Base-by-base conservation (phyloP, 31 red algal genomes). In the Porphyra umbilicalis region DNA sequence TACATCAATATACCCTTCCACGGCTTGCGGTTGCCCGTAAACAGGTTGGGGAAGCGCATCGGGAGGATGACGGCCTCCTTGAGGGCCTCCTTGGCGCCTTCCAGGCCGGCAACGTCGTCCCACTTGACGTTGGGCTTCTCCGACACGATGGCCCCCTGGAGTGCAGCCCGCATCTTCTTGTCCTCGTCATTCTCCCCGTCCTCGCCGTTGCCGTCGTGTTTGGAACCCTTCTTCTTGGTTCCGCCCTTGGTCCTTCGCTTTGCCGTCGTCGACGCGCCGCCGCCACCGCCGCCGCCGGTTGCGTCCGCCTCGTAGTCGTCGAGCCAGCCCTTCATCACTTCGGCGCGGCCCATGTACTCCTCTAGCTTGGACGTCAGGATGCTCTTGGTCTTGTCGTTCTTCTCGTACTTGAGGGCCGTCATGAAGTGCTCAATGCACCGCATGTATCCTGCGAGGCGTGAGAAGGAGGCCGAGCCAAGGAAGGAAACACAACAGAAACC, bases 61-160 rank as follows among this genome's bases (percentile, higher is more conserved):
- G 94, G 94, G 32, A 96, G 75, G 76, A 96, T 92, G 25, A 96
- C 94, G 37, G 94, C 90, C 76, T 96, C 94, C 40, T 93, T 93
- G 15, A 96, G 80, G 8, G 94, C 90, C 74, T 92, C 90, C 79
- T 96, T 96, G 15, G 94, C 94, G 34, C 94, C 91, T 79, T 93
- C 90, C 33, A 96, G 75, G 30, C 94, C 94, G 25, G 94, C 94
- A 4, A 96, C 91, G 79, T 99, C 97, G 77, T 88, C 86, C 97
- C 97, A 99, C 39, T 92, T 91, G 35, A 99, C 93, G 75, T 99
- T 93, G 30, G 97, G 97, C 79, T 93, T 95, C 71, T 99, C 97
- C 16, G 85, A 85, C 32, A 99, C 84, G 18, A 96, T 91, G 35
- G 93, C 97, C 34, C 77, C 78, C 7, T 84, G 84, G 20, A 99